Evolutionary conservation across 768 basidiomycete species (phyloP).

Genomic region (Xerocomellus chrysenteron): DNA sequence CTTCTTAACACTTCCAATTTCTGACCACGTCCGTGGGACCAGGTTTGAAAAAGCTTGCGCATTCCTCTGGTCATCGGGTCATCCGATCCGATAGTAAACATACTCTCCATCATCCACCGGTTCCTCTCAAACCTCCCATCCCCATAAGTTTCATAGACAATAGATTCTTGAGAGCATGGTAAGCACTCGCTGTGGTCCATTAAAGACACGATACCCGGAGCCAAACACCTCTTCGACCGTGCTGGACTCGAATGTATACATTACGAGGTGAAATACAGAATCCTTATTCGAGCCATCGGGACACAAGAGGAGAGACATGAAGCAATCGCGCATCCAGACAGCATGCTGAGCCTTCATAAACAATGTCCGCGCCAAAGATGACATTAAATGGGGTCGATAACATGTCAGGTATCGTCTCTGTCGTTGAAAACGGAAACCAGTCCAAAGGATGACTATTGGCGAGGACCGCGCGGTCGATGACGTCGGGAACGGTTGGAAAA

Average conservation of each 20-base stretch:
- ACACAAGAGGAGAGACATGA: conserved; percentile 1
- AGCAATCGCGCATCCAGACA: too few relatives aligned
- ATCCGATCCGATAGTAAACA: conserved; percentile 69
- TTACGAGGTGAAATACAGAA: conserved; percentile 63
- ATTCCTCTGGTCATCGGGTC: conserved; percentile 25
- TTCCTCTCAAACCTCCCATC: conserved; percentile 26
- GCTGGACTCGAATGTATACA: conserved; percentile 58
- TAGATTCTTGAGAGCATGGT: conserved; percentile 52
- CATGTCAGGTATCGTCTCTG: conserved; percentile 14
- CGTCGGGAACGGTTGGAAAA: too few relatives aligned
- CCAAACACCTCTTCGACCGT: conserved; percentile 59
- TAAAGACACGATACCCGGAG: not conserved
- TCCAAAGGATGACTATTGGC: conserved; percentile 36
- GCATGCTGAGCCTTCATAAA: too few relatives aligned
- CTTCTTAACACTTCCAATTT: too few relatives aligned
- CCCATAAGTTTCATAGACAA: conserved; percentile 50
- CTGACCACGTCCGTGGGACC: not conserved
- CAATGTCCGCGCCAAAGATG: too few relatives aligned
- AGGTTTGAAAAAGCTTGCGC: not conserved
- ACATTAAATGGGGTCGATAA: conserved; percentile 16
- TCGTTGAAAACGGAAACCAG: conserved; percentile 35
- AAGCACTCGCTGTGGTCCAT: conserved; percentile 32
- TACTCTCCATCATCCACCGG: conserved; percentile 60
- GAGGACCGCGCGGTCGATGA: not conserved
- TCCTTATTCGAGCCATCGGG: conserved; percentile 9